phyloP scores from a whole-genome alignment of 495 filamentous ascomycete species.

The Amorphotheca resinae region DNA sequence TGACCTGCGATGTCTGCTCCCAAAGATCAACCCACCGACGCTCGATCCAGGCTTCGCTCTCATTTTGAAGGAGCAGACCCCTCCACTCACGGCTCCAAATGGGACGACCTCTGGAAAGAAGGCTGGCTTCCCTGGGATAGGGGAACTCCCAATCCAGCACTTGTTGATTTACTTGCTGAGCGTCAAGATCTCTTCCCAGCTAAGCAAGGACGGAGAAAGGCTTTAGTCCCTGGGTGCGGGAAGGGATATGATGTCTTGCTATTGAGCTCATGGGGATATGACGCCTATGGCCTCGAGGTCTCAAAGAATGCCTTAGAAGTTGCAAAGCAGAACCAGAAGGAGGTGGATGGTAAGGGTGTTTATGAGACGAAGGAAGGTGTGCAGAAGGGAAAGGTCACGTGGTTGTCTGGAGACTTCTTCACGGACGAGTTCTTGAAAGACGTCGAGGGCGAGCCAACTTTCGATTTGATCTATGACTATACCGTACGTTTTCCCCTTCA shows the following conservation, averaged over 20 bases:
- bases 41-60: constrained; percentile 19
- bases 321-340: constrained; percentile 36
- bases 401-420: constrained; percentile 64
- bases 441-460: constrained; percentile 34
- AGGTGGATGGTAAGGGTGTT: constrained; percentile 18
- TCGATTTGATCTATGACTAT: constrained; percentile 79
- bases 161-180: constrained; percentile 44
- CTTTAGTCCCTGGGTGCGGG: constrained; percentile 63
- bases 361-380: constrained; percentile 35
- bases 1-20: neutral
- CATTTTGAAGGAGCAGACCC: constrained; percentile 20
- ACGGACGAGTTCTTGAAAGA: constrained; percentile 44
- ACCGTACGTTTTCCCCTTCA: constrained; percentile 41
- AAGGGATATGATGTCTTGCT: constrained; percentile 63
- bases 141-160: constrained; percentile 50
- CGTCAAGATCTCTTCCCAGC: constrained; percentile 26
- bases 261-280: constrained; percentile 57
- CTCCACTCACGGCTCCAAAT: constrained; percentile 29
- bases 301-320: constrained; percentile 42
- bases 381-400: constrained; percentile 43
- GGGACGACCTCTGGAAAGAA: constrained; percentile 55
- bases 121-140: constrained; percentile 54
- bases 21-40: constrained; percentile 16
- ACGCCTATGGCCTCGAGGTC: constrained; percentile 61
- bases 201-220: constrained; percentile 19